A percentile compares a stretch with the other conserved stretches of the same genome.
Evolutionary conservation across 768 basidiomycete genomes (phyloP).

Genomic region (Peribolospora kevripleyi): DNA sequence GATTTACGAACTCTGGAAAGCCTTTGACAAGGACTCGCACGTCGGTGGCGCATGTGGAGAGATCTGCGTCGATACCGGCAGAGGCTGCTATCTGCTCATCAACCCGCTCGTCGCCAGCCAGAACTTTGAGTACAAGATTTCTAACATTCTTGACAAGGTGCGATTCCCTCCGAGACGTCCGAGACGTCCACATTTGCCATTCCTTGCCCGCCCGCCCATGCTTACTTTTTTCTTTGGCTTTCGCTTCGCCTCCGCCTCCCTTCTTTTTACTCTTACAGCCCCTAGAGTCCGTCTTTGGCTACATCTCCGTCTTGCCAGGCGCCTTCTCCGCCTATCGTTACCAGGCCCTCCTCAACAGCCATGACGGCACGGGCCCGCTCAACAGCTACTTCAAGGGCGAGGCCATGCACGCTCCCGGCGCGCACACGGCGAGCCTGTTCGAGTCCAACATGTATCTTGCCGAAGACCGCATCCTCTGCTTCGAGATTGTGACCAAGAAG

Average conservation of each 20-base stretch:
- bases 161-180: too few relatives aligned
- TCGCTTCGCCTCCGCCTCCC: conserved; percentile 43
- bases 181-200: too few relatives aligned
- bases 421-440: conserved; percentile 12
- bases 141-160: conserved; percentile 10
- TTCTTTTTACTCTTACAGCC: conserved; percentile 21
- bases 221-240: too few relatives aligned
- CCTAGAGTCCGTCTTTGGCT: conserved; percentile 31
- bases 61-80: conserved; percentile 40
- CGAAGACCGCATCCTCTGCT: conserved; percentile 86
- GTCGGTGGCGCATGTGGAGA: conserved; percentile 84
- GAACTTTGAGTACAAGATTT: conserved; percentile 89
- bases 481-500: conserved; percentile 66
- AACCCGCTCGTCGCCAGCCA: conserved; percentile 71
- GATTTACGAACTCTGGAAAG: conserved; percentile 79
- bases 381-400: conserved; percentile 83
- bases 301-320: conserved; percentile 42
- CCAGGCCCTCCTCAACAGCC: conserved; percentile 55
- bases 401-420: conserved; percentile 21
- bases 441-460: conserved; percentile 37
- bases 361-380: conserved; percentile 61
- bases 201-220: too few relatives aligned
- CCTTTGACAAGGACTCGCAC: conserved; percentile 51
- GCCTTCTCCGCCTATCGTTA: conserved; percentile 54
- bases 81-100: conserved; percentile 52